Evolutionary conservation across 169 alveolate species (phyloP).

Genomic region (Fabrea salina): DNA sequence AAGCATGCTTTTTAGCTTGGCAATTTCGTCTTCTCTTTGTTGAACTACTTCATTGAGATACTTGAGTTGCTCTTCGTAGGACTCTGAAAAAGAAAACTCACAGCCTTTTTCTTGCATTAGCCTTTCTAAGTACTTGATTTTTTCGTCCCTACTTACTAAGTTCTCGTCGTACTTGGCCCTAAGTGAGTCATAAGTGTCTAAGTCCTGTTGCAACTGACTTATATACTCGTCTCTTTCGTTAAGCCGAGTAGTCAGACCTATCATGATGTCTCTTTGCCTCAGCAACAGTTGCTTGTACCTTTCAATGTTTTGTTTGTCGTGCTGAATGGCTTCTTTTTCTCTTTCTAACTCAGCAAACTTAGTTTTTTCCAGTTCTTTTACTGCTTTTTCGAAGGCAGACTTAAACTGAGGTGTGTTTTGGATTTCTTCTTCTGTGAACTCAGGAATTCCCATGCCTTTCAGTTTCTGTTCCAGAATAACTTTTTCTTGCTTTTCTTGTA

Average conservation of each 20-base stretch:
- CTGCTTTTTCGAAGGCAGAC: conserved; percentile 73
- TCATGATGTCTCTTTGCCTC: conserved; percentile 87
- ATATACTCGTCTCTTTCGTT: conserved; percentile 88
- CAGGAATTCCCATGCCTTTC: conserved; percentile 73
- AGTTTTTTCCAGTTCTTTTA: conserved; percentile 69
- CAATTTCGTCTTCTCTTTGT: too few species aligned
- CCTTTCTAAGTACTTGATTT: too few species aligned
- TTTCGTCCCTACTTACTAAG: too few species aligned
- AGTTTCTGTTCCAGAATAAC: conserved; percentile 76
- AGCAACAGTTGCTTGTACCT: conserved; percentile 76
- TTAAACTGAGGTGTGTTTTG: conserved; percentile 83
- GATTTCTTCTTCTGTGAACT: conserved; percentile 77
- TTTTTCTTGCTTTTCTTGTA: conserved; percentile 80
- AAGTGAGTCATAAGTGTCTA: conserved; percentile 82
- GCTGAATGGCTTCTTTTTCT: conserved; percentile 77
- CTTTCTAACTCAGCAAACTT: conserved; percentile 78
- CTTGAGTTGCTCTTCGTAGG: too few species aligned
- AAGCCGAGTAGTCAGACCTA: conserved; percentile 79
- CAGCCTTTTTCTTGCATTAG: too few species aligned
- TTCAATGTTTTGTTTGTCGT: conserved; percentile 82
- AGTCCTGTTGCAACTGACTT: conserved; percentile 76
- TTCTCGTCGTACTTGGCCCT: too few species aligned
- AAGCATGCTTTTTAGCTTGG: too few species aligned
- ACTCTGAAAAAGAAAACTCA: too few species aligned
- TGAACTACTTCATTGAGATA: too few species aligned